phyloP scores from a whole-genome alignment of 164 flowering plant species.

The Nelumbo lutea region DNA sequence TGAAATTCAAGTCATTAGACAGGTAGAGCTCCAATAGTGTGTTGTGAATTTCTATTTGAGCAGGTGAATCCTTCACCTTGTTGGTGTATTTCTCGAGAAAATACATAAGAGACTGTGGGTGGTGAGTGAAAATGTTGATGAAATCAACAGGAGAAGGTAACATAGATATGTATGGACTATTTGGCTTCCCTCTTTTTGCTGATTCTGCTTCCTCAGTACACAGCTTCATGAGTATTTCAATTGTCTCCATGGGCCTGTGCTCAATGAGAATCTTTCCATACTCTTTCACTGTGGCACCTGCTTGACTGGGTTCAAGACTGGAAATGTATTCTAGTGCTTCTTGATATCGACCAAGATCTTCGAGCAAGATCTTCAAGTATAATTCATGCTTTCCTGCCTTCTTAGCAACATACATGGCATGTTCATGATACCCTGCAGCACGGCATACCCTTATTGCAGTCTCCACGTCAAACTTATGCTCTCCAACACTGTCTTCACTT shows the following conservation, averaged over 20 bases:
- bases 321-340: slow-evolving; percentile 93
- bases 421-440: slow-evolving; percentile 97
- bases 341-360: slow-evolving; percentile 81
- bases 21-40: slow-evolving; percentile 90
- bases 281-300: slow-evolving; percentile 86
- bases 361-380: slow-evolving; percentile 96
- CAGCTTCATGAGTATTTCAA: slow-evolving; percentile 80
- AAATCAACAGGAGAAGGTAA: slow-evolving; percentile 98
- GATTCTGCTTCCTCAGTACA: slow-evolving; percentile 78
- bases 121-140: slow-evolving; percentile 81
- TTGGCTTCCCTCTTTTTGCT: slow-evolving; percentile 40
- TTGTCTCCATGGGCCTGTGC: slow-evolving; percentile 86
- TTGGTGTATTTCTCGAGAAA: slow-evolving; percentile 80
- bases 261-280: slow-evolving; percentile 93
- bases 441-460: slow-evolving; percentile 98
- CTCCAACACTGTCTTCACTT: slow-evolving; percentile 79
- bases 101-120: slow-evolving; percentile 85
- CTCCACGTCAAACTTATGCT: slow-evolving; percentile 94
- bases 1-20: slow-evolving; percentile 74
- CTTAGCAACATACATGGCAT: slow-evolving; percentile 99
- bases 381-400: slow-evolving; percentile 91
- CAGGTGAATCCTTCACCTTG: slow-evolving; percentile 89
- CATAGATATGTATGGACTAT: slow-evolving; percentile 52
- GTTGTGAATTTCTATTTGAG: slow-evolving; percentile 91
- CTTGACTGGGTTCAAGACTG: slow-evolving; percentile 91